Evolutionary conservation across 2,329 filamentous ascomycete genomes (phyloP).

Genomic region (Seiridium unicorne): DNA sequence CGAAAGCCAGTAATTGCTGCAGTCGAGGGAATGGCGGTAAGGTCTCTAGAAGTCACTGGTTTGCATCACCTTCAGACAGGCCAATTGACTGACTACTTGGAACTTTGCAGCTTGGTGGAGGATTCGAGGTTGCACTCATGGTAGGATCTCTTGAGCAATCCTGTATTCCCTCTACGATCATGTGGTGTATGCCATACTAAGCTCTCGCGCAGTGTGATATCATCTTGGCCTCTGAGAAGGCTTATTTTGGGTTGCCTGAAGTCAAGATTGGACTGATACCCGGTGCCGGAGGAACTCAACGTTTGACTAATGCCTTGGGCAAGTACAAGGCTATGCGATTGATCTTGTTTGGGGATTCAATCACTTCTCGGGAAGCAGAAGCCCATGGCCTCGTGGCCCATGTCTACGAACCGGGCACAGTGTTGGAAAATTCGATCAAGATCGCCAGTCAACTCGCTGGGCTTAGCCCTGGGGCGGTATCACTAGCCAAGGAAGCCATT

Average conservation of each 20-base stretch:
- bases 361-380: conserved; percentile 34
- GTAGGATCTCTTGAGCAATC: conserved; percentile 23
- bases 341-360: conserved; percentile 39
- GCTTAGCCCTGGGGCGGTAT: conserved; percentile 1
- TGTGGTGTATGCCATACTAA: neutral
- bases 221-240: conserved; percentile 73
- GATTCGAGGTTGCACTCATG: conserved; percentile 48
- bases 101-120: conserved; percentile 39
- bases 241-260: conserved; percentile 93
- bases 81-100: conserved; percentile 14
- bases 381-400: conserved; percentile 38
- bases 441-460: conserved; percentile 23
- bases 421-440: conserved; percentile 35
- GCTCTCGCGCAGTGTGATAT: conserved; percentile 30
- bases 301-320: conserved; percentile 31
- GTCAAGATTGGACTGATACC: conserved; percentile 91
- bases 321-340: conserved; percentile 43
- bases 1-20: conserved; percentile 48
- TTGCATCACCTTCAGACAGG: neutral
- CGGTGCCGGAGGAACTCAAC: conserved; percentile 82
- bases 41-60: conserved; percentile 12
- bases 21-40: conserved; percentile 48
- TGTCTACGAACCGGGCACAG: conserved; percentile 29
- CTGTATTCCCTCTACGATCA: neutral
- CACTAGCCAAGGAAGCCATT: conserved; percentile 16